Evolutionary conservation across 768 basidiomycete species (phyloP), one percentile per base, ranked within the genome.

Genomic region (Galerina sulciceps): DNA sequence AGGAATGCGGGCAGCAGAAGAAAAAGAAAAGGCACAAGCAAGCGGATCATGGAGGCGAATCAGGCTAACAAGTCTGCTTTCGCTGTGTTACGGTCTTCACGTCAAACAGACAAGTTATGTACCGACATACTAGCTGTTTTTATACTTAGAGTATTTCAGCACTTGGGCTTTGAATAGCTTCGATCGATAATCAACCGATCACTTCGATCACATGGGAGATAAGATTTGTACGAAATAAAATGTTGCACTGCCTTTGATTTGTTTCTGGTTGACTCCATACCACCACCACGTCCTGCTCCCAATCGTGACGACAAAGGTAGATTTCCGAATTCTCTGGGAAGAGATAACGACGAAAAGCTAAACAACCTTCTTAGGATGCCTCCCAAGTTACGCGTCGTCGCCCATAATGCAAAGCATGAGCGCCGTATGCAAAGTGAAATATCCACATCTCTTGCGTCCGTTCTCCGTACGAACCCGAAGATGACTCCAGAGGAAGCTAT

Each of bases 401-500:
- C 63, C 11, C 53, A 58, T 37, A 68, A 68, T 58, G 61, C 61
- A 46, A 59, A 60, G 6, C 64, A 62, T 34, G 65, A 67, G 17
- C 36, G 64, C 43, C 67, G 61, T 22, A 41, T 75, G 46, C 63
- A 67, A 37, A 58, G 54, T 34, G 70, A 74, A 22, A 61, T 76
- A 48, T 63, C 64, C 15, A 47, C 59, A 37, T 66, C 67, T 4
- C 50, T 75, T 13, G 59, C 58, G 2, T 61, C 67, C 6, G 66
- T 71, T 3, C 66, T 78, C 46, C 53, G 44, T 13, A 65, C 66
- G 31, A 70, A 75, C 35, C 70, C 72, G 1, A 62, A 66, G 18
- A 55, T 77, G 35, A 68, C 68, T 10, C 53, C 62, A 49, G 44
- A 68, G 40, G 64, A 71, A 42, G 77, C 79, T 2, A 69, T 79